Evolutionary conservation across 352 stramenopile species (phyloP).

Genomic region (Globisporangium acanthophoron): DNA sequence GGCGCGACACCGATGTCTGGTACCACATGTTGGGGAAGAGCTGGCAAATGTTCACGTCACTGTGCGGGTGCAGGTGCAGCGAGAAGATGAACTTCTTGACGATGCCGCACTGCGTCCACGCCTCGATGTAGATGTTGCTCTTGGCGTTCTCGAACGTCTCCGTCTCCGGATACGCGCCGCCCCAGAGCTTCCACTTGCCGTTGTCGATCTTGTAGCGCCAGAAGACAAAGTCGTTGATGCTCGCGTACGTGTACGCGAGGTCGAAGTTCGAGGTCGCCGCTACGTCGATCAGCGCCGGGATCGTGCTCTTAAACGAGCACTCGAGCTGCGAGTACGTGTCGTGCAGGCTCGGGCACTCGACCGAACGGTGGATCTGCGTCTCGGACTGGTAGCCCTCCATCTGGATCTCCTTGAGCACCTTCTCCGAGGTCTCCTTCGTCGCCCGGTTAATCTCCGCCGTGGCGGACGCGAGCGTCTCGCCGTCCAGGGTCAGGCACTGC

Average conservation of each 20-base stretch:
- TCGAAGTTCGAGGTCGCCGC: slow-evolving; percentile 10
- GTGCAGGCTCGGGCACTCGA: slow-evolving; percentile 41
- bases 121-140: slow-evolving; percentile 48
- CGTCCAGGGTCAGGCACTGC: slow-evolving; percentile 55
- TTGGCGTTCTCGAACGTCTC: slow-evolving; percentile 32
- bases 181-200: slow-evolving; percentile 27
- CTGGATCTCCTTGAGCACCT: slow-evolving; percentile 29
- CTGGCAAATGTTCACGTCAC: slow-evolving; percentile 38
- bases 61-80: slow-evolving; percentile 46
- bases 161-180: slow-evolving; percentile 12
- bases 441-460: slow-evolving; percentile 23
- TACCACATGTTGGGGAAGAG: slow-evolving; percentile 69
- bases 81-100: slow-evolving; percentile 41
- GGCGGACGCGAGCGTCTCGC: slow-evolving; percentile 37
- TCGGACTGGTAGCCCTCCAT: slow-evolving; percentile 34
- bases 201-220: slow-evolving; percentile 56
- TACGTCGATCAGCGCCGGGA: slow-evolving; percentile 30
- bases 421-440: slow-evolving; percentile 23
- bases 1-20: slow-evolving; percentile 32
- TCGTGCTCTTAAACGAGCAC: slow-evolving; percentile 30
- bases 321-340: slow-evolving; percentile 15
- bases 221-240: slow-evolving; percentile 39
- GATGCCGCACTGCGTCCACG: slow-evolving; percentile 54
- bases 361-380: slow-evolving; percentile 56
- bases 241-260: neutral